Conservation (phyloP, 2,329 filamentous ascomycete genomes). For the Escovopsis sp. region DNA sequence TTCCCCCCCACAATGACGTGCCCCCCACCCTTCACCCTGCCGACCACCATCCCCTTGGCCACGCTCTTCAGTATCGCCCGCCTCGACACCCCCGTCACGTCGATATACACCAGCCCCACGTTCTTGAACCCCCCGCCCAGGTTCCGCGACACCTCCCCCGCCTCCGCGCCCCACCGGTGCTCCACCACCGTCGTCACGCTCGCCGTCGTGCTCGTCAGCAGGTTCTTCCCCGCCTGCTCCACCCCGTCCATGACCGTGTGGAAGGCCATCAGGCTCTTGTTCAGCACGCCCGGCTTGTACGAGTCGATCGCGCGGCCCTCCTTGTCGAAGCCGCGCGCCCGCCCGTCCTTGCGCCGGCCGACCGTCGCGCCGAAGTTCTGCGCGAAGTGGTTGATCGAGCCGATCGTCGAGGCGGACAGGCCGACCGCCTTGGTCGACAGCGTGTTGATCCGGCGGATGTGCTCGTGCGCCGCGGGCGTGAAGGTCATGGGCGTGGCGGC, state of each 20-base stretch:
- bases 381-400: conserved; percentile 65
- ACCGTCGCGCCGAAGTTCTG: conserved; percentile 76
- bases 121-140: conserved; percentile 86
- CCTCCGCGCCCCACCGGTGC: conserved; percentile 81
- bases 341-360: conserved; percentile 36
- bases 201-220: conserved; percentile 57
- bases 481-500: conserved; percentile 73
- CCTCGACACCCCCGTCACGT: conserved; percentile 82
- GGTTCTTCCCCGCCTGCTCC: conserved; percentile 66
- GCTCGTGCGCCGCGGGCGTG: conserved; percentile 66
- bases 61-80: conserved; percentile 86
- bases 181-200: conserved; percentile 77
- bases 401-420: conserved; percentile 73
- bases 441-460: conserved; percentile 79
- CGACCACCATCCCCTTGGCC: conserved; percentile 90
- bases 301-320: conserved; percentile 47
- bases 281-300: conserved; percentile 84
- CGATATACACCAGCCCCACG: conserved; percentile 92
- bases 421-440: conserved; percentile 67
- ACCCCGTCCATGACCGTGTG: conserved; percentile 88
- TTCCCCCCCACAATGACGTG: conserved; percentile 60
- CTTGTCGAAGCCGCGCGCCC: conserved; percentile 46
- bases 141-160: conserved; percentile 58
- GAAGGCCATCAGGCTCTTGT: conserved; percentile 94
- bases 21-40: conserved; percentile 58